These are phyloP conservation scores for Neltuma alba DNA, from an alignment of 306 rosid genomes.

Conservation along the genomic window DNA sequence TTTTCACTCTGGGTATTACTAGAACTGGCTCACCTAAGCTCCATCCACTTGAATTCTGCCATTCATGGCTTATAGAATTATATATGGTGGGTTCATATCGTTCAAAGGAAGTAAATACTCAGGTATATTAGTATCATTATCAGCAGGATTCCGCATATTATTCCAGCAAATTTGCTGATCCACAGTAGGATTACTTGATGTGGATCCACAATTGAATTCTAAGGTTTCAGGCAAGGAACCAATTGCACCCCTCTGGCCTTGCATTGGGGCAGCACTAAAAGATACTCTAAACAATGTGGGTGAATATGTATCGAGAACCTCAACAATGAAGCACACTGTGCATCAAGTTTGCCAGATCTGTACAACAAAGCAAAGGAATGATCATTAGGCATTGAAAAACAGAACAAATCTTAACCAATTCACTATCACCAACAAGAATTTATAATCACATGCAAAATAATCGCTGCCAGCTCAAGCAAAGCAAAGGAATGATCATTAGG, in stretches of 20 bases:
- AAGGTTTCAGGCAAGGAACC: constrained; percentile 75
- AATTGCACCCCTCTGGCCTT: constrained; percentile 85
- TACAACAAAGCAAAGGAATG: constrained; percentile 32
- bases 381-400: constrained; percentile 19
- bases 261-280: constrained; percentile 58
- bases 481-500: no score
- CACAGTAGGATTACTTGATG: constrained; percentile 60
- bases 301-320: constrained; percentile 37
- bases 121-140: constrained; percentile 52
- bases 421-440: background rate
- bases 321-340: constrained; percentile 18
- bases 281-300: constrained; percentile 25
- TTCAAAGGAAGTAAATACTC: constrained; percentile 54
- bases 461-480: background rate
- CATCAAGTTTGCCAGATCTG: constrained; percentile 44
- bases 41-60: constrained; percentile 69
- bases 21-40: constrained; percentile 84
- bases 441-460: background rate
- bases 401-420: constrained; percentile 1
- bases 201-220: constrained; percentile 72
- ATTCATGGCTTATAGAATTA: constrained; percentile 56
- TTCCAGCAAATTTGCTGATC: constrained; percentile 76
- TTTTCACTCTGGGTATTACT: constrained; percentile 56
- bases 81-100: constrained; percentile 59
- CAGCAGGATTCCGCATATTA: constrained; percentile 58